A percentile compares a stretch with the other conserved stretches of the same genome.
Evolutionary conservation across 2,329 filamentous ascomycete genomes (phyloP).

Genomic region (Neodidymelliopsis sp.): DNA sequence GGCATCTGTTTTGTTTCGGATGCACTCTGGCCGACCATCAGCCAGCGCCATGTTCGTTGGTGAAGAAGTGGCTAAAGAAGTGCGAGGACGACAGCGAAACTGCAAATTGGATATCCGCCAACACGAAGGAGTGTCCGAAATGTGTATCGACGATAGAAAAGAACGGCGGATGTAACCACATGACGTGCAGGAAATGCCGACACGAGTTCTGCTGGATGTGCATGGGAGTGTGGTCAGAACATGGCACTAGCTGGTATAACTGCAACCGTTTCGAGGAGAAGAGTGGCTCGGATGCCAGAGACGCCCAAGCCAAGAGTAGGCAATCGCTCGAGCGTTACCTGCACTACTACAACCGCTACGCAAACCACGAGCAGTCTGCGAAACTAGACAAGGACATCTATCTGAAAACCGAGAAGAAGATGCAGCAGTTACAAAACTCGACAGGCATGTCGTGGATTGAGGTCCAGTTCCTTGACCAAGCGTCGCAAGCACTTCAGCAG

Average conservation of each 20-base stretch:
- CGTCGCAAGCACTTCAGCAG: conserved; percentile 90
- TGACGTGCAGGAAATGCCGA: conserved; percentile 95
- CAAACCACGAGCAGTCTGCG: conserved; percentile 97
- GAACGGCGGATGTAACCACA: conserved; percentile 97
- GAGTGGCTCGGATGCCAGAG: conserved; percentile 86
- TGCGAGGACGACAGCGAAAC: conserved; percentile 98
- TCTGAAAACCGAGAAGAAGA: conserved; percentile 97
- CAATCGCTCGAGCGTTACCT: conserved; percentile 94
- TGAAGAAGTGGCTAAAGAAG: conserved; percentile 97
- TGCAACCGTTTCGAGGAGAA: conserved; percentile 98
- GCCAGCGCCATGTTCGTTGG: conserved; percentile 86
- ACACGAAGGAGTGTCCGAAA: conserved; percentile 97
- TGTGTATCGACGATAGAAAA: conserved; percentile 98
- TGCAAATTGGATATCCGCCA: conserved; percentile 98
- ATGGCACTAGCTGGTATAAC: conserved; percentile 99
- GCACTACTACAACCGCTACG: conserved; percentile 98
- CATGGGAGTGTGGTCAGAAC: conserved; percentile 98
- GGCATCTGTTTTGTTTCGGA: conserved; percentile 92
- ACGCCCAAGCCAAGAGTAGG: conserved; percentile 89
- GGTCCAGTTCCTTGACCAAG: conserved; percentile 93
- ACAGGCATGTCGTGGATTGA: conserved; percentile 99
- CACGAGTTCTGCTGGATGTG: conserved; percentile 99
- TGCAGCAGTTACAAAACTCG: conserved; percentile 91
- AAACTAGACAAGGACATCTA: conserved; percentile 97
- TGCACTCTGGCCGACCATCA: conserved; percentile 91